phyloP scores from a whole-genome alignment of 2,329 filamentous ascomycete species.

The Triangularia verruculosa region DNA sequence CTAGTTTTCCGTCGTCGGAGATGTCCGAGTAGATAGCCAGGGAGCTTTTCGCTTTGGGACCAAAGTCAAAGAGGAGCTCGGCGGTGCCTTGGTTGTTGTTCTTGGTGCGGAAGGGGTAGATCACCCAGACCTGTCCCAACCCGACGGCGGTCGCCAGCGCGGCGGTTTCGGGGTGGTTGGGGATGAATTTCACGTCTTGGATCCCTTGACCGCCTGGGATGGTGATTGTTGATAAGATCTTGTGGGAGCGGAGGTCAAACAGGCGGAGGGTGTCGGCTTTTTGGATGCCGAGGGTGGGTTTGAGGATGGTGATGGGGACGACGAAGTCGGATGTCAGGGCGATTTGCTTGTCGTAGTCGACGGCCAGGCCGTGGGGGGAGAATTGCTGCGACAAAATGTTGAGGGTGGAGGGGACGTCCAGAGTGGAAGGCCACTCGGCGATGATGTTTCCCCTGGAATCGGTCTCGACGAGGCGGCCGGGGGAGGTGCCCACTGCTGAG shows the following conservation, averaged over 20 bases:
- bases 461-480: slow-evolving; percentile 59
- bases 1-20: slow-evolving; percentile 53
- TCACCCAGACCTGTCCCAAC: slow-evolving; percentile 61
- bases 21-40: slow-evolving; percentile 61
- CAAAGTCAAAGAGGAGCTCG: slow-evolving; percentile 57
- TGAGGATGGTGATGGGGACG: slow-evolving; percentile 58
- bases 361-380: slow-evolving; percentile 56
- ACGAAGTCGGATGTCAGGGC: slow-evolving; percentile 63
- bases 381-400: slow-evolving; percentile 61
- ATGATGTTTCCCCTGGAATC: slow-evolving; percentile 59
- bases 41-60: slow-evolving; percentile 52
- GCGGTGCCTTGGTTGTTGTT: slow-evolving; percentile 56
- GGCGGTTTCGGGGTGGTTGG: slow-evolving; percentile 55
- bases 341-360: slow-evolving; percentile 56
- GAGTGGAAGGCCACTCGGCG: slow-evolving; percentile 59
- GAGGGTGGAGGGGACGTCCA: slow-evolving; percentile 50
- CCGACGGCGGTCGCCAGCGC: slow-evolving; percentile 57
- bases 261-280: slow-evolving; percentile 57
- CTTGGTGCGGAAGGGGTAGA: slow-evolving; percentile 55
- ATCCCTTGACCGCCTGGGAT: slow-evolving; percentile 59
- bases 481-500: slow-evolving; percentile 54
- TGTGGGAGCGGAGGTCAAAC: slow-evolving; percentile 52
- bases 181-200: slow-evolving; percentile 65
- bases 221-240: slow-evolving; percentile 58
- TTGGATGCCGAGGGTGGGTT: slow-evolving; percentile 53